Evolutionary conservation across 305 asterid species (phyloP).

Genomic region (Fraxinus ornus): DNA sequence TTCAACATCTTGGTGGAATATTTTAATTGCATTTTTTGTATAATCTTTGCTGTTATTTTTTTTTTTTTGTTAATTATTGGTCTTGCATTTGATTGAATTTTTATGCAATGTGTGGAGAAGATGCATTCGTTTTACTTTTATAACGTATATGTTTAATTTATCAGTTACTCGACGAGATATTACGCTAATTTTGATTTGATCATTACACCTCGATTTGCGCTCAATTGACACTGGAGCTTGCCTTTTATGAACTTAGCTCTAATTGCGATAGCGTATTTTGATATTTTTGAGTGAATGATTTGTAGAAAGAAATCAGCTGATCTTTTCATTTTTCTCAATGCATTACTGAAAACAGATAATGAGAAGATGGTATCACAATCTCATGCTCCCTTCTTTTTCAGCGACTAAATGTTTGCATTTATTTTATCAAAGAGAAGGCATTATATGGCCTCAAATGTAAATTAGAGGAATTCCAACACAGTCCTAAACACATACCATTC

Average conservation of each 20-base stretch:
- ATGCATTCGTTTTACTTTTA: background rate
- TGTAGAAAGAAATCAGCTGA: background rate
- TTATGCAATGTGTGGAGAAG: background rate
- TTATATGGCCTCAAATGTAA: background rate
- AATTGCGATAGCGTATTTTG: background rate
- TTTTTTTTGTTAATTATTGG: background rate
- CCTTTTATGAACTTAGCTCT: background rate
- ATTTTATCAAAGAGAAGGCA: background rate
- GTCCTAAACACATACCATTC: background rate
- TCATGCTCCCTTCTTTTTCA: background rate
- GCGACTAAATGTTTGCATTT: background rate
- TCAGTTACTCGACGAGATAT: background rate
- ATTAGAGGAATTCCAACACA: background rate
- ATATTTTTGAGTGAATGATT: background rate
- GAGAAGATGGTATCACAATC: background rate
- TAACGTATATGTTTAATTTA: background rate
- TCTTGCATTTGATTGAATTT: background rate
- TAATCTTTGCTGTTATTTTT: background rate
- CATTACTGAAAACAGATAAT: background rate
- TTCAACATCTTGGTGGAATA: background rate
- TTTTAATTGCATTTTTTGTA: background rate
- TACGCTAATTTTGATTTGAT: background rate
- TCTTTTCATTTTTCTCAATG: background rate
- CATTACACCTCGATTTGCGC: background rate
- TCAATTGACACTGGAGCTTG: background rate